Base-by-base conservation (phyloP, 768 basidiomycete genomes). In the Cystofilobasidium bisporidii region DNA sequence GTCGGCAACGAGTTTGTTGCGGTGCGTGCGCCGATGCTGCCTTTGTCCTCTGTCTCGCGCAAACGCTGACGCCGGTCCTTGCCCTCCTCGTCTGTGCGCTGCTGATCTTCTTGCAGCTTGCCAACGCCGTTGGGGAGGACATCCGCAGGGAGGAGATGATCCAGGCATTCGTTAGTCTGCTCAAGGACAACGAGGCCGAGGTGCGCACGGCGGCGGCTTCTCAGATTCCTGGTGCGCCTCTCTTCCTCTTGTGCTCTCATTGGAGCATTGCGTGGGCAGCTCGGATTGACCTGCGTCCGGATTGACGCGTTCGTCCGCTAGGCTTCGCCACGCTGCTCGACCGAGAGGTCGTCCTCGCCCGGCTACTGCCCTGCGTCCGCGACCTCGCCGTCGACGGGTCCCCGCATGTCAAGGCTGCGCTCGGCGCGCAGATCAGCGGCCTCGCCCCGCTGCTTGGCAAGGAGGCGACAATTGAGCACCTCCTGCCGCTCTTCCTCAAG, bases 101-200 rank as follows among this genome's bases (percentile, higher is more conserved):
- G n/a, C n/a, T n/a, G n/a, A n/a, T n/a, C 56, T 24, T 3, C 40
- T 69, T 60, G 30, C 67, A 93, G 90, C 84, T 99, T 64, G 91
- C 94, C 0, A 87, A 91, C 74, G 86, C 89, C 11, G 88, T 96
- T 20, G 94, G 96, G 4, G 79, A 82, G 69, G 91, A 92, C 59
- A 83, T 98, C 64, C 89, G 96, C 55, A 83, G 91, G 71, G 94
- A 97, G 72, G 96, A 99, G 75, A 79, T 98, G 69, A 91, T 93
- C 71, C 85, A 85, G 33, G 91, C 94, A 70, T 98, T 87, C 77
- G 91, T 97, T 9, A 86, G 89, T 67, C 81, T 99, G 65, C 80
- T 99, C 74, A 98, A 97, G 78, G 96, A 99, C 75, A 94, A 94
- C 73, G 96, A 99, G 79, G 96, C 96, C 24, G 96, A 99, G 79